These are phyloP conservation scores for Perkinsus olseni DNA, from an alignment of 169 alveolate species.

Conservation along the genomic window DNA sequence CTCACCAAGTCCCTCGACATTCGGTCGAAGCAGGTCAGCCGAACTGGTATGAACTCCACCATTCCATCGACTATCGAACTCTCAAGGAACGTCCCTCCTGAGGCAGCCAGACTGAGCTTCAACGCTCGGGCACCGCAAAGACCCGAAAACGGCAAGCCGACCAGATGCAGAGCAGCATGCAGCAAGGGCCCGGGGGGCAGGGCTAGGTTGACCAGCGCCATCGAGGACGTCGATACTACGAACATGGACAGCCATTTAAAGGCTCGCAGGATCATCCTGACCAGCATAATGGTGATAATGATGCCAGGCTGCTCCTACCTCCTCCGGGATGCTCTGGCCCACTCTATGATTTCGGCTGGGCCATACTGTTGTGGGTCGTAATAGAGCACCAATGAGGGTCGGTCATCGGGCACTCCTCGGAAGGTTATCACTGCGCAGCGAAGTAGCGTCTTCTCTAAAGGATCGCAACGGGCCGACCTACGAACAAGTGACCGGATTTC, in stretches of 20 bases:
- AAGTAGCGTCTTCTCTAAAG: neutral
- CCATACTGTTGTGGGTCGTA: neutral
- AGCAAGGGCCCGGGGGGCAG: neutral
- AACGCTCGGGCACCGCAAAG: neutral
- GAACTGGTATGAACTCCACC: neutral
- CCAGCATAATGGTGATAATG: neutral
- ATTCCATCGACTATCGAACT: neutral
- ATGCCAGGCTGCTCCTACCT: neutral
- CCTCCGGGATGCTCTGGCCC: neutral
- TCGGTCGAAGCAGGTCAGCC: neutral
- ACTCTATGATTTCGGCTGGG: neutral
- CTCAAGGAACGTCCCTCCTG: neutral
- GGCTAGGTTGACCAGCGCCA: neutral
- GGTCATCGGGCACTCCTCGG: neutral
- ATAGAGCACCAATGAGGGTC: neutral
- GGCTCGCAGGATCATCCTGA: neutral
- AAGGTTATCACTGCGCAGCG: neutral
- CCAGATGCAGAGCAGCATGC: neutral
- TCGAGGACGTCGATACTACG: neutral
- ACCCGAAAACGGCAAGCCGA: neutral
- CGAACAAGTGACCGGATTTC: neutral
- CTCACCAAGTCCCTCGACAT: neutral
- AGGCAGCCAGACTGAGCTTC: neutral
- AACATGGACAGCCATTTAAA: neutral
- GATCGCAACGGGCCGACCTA: neutral